A percentile compares a stretch with the other conserved stretches of the same genome.
Evolutionary conservation across 2,329 filamentous ascomycete genomes (phyloP).

Genomic region (Ceratocystis huliohia): DNA sequence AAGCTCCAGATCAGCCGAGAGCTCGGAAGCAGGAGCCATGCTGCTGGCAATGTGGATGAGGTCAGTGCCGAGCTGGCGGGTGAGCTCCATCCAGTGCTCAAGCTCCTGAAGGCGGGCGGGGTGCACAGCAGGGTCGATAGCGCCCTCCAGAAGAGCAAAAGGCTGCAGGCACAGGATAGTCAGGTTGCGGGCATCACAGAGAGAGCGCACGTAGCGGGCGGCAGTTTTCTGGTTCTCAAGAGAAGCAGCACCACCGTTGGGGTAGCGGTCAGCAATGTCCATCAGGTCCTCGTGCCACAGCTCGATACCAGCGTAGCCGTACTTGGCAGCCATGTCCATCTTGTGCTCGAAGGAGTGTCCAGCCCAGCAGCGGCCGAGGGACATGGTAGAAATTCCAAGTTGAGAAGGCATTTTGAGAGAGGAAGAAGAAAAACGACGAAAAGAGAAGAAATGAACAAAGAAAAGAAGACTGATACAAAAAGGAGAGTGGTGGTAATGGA

Average conservation of each 20-base stretch:
- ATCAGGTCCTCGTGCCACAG: constrained; percentile 67
- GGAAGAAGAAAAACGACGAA: background rate
- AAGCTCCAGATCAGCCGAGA: constrained; percentile 36
- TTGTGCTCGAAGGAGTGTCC: constrained; percentile 56
- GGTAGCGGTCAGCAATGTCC: constrained; percentile 40
- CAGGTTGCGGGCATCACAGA: constrained; percentile 45
- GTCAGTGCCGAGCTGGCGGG: constrained; percentile 51
- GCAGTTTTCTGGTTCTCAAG: constrained; percentile 41
- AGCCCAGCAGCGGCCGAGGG: constrained; percentile 55
- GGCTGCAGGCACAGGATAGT: constrained; percentile 58
- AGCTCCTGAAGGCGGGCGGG: constrained; percentile 48
- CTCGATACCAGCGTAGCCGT: constrained; percentile 59
- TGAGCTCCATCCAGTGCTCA: constrained; percentile 56
- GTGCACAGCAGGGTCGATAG: constrained; percentile 49
- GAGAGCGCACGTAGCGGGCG: constrained; percentile 41
- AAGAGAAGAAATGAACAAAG: background rate
- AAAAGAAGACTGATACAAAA: background rate
- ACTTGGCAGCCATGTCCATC: constrained; percentile 50
- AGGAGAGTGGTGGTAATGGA: background rate
- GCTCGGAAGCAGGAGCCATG: constrained; percentile 42
- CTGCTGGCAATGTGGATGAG: constrained; percentile 63
- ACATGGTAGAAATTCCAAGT: constrained; percentile 64
- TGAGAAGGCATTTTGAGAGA: constrained; percentile 37
- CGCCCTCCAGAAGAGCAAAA: constrained; percentile 66
- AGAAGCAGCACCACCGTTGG: constrained; percentile 28